Conservation (phyloP, 257 asterid species). For the Solanum phureja region DNA sequence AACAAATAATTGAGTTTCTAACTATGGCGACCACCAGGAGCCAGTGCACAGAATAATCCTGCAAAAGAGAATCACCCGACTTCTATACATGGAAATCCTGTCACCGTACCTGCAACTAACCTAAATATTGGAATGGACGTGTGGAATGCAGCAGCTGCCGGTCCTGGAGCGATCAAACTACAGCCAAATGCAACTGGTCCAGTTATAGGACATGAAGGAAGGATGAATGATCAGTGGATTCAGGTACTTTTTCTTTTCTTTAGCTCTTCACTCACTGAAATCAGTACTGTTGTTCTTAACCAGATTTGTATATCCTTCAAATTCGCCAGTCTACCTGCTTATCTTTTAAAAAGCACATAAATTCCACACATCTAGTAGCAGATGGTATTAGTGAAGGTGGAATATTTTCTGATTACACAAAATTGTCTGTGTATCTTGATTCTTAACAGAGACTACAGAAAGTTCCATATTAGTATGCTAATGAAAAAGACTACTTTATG, state of each 20-base stretch:
- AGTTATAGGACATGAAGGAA: constrained; percentile 45
- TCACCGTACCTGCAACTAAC: constrained; percentile 62
- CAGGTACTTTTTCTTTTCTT: constrained; percentile 30
- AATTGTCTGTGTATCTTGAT: neutral
- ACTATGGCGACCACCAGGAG: constrained; percentile 33
- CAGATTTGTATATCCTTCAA: neutral
- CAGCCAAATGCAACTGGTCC: constrained; percentile 48
- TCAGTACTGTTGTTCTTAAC: neutral
- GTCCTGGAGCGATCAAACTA: constrained; percentile 57
- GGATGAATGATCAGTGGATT: constrained; percentile 74
- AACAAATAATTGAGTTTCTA: neutral
- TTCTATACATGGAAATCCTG: constrained; percentile 67
- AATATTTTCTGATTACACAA: neutral
- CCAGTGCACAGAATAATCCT: constrained; percentile 52
- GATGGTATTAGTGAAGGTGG: neutral
- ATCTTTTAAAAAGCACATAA: neutral
- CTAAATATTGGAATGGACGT: constrained; percentile 84
- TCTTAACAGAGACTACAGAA: neutral
- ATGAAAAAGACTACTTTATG: neutral
- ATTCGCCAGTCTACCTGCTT: neutral
- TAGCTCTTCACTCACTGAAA: neutral
- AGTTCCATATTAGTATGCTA: neutral
- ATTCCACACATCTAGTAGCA: neutral
- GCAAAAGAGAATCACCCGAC: constrained; percentile 32
- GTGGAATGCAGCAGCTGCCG: constrained; percentile 75